phyloP scores from a whole-genome alignment of 164 flowering plant species.

The Echeveria elegans region DNA sequence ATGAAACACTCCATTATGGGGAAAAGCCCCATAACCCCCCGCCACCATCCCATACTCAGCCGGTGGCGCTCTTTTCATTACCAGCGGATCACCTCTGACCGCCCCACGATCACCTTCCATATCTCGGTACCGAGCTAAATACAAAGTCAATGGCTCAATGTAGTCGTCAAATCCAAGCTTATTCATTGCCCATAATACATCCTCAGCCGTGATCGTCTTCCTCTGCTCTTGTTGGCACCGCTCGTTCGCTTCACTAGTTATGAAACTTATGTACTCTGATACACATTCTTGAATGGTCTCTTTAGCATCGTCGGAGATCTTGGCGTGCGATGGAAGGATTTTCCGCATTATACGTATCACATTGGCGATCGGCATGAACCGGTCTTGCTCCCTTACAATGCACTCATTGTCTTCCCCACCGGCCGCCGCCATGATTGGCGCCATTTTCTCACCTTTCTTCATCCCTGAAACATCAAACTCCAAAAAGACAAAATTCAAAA shows the following conservation, averaged over 20 bases:
- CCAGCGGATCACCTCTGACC: constrained; percentile 35
- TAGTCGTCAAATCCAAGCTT: constrained; percentile 86
- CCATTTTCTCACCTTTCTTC: constrained; percentile 11
- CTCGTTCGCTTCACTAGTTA: constrained; percentile 85
- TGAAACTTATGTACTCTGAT: constrained; percentile 86
- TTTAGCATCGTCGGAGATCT: constrained; percentile 86
- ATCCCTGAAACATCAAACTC: neutral
- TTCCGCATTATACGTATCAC: constrained; percentile 77
- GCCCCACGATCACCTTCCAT: constrained; percentile 52
- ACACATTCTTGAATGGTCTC: constrained; percentile 89
- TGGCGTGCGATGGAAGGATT: constrained; percentile 74
- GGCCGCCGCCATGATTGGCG: neutral
- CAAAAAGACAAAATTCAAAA: neutral
- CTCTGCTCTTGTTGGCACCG: constrained; percentile 90
- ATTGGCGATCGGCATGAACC: constrained; percentile 81
- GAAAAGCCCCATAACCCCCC: constrained; percentile 13
- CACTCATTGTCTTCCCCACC: constrained; percentile 28
- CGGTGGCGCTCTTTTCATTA: constrained; percentile 17
- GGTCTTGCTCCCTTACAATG: constrained; percentile 68
- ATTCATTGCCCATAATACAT: constrained; percentile 84
- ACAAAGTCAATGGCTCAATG: constrained; percentile 57
- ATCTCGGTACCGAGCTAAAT: constrained; percentile 56
- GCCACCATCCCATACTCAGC: constrained; percentile 12
- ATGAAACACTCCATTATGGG: constrained; percentile 19
- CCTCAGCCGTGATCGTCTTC: constrained; percentile 90